Evolutionary conservation across 1,139 yeast genomes (phyloP).

Genomic region (Blastobotrys arbuscula): DNA sequence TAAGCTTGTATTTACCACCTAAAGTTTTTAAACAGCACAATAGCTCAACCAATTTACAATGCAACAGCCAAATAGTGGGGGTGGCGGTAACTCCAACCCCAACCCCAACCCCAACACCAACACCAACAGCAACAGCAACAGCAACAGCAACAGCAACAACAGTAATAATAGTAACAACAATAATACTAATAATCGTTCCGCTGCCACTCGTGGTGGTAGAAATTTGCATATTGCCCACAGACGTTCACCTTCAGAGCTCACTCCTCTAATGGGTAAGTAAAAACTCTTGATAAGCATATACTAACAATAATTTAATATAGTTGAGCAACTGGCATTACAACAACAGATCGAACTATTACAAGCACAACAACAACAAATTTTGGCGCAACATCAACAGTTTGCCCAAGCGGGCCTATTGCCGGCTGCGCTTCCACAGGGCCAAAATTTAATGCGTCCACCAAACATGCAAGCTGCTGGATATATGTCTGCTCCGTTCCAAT

Average conservation of each 20-base stretch:
- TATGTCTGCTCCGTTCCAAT: slow-evolving; percentile 28
- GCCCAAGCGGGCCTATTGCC: slow-evolving; percentile 28
- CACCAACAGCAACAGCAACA: background rate
- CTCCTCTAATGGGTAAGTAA: slow-evolving; percentile 77
- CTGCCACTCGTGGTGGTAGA: slow-evolving; percentile 22
- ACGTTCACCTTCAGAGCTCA: slow-evolving; percentile 88
- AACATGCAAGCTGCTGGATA: slow-evolving; percentile 23
- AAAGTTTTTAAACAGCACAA: background rate
- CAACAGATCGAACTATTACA: slow-evolving; percentile 88
- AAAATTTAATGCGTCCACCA: slow-evolving; percentile 20
- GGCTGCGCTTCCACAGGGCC: slow-evolving; percentile 19
- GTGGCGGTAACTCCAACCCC: background rate
- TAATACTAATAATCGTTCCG: slow-evolving; percentile 13
- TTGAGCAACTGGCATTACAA: slow-evolving; percentile 86
- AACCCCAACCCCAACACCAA: background rate
- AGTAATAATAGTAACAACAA: background rate
- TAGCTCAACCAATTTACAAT: background rate
- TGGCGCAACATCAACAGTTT: slow-evolving; percentile 59
- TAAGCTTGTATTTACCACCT: background rate
- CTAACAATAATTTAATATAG: slow-evolving; percentile 24
- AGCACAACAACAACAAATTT: slow-evolving; percentile 83
- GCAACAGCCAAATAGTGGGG: background rate
- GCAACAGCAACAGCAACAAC: background rate
- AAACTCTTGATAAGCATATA: background rate
- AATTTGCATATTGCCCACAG: slow-evolving; percentile 84